Percentiles rank a stretch among this genome's conserved stretches.
These are phyloP conservation scores for Hemileccinum impolitum DNA, from an alignment of 768 basidiomycete species.

Conservation along the genomic window DNA sequence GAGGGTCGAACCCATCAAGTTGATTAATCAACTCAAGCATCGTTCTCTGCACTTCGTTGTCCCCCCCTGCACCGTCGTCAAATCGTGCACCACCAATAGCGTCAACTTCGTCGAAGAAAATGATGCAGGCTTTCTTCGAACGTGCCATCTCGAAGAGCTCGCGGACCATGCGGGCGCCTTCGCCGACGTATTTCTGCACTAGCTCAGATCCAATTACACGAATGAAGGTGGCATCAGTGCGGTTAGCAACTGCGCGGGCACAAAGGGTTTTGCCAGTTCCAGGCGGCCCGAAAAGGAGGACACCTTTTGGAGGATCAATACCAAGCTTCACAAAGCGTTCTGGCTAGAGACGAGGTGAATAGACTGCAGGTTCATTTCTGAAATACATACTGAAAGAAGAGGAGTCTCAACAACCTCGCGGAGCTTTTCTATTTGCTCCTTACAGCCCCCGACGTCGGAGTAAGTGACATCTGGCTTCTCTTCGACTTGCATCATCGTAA, in stretches of 20 bases:
- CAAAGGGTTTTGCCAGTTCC: constrained; percentile 99
- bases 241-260: constrained; percentile 96
- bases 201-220: constrained; percentile 98
- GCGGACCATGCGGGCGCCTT: constrained; percentile 98
- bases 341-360: constrained; percentile 57
- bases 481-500: constrained; percentile 99
- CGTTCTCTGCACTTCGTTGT: constrained; percentile 98
- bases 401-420: constrained; percentile 98
- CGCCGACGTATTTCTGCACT: constrained; percentile 99
- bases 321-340: constrained; percentile 97
- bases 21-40: constrained; percentile 99
- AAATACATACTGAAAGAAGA: constrained; percentile 72
- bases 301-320: constrained; percentile 98
- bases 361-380: background rate
- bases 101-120: constrained; percentile 99
- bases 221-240: constrained; percentile 98
- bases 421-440: constrained; percentile 99
- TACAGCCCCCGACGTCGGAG: constrained; percentile 96
- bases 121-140: constrained; percentile 98
- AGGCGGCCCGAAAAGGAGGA: constrained; percentile 91
- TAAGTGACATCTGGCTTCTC: constrained; percentile 99
- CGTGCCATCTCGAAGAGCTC: constrained; percentile 99
- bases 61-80: constrained; percentile 97
- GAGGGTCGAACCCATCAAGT: constrained; percentile 94
- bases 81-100: constrained; percentile 98